Percentiles rank a stretch among this genome's conserved stretches.
Evolutionary conservation across 768 basidiomycete species (phyloP).

Genomic region (Leccinum longicurvipes): DNA sequence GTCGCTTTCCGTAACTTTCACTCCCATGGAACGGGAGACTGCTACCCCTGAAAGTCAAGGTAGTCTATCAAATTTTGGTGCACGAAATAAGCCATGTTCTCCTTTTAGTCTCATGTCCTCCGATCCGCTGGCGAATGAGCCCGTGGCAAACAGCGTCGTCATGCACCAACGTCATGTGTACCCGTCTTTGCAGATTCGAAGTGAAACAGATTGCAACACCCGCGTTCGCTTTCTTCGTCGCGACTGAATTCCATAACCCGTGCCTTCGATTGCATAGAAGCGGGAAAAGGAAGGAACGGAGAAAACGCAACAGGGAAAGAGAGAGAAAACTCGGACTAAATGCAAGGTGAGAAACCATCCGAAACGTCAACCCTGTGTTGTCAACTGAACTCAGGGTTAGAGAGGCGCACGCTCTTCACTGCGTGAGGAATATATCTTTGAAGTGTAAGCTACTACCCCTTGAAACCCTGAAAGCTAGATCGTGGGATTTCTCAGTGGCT

Average conservation of each 20-base stretch:
- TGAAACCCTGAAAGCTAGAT: conserved; percentile 77
- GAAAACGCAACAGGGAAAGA: conserved; percentile 34
- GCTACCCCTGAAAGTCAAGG: conserved; percentile 46
- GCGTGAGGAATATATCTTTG: too few species aligned
- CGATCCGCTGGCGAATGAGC: not conserved
- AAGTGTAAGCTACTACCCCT: conserved; percentile 78
- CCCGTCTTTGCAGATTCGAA: not conserved
- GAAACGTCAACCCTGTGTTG: conserved; percentile 50
- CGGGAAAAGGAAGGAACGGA: conserved; percentile 49
- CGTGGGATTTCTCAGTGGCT: conserved; percentile 71
- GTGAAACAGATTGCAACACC: not conserved
- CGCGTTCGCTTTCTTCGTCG: not conserved
- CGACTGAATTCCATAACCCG: not conserved
- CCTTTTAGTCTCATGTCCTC: not conserved
- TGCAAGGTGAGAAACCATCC: conserved; percentile 65
- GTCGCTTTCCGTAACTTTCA: conserved; percentile 64
- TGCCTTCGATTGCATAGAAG: conserved; percentile 26
- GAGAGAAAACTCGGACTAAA: conserved; percentile 55
- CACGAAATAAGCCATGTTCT: conserved; percentile 40
- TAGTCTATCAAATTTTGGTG: conserved; percentile 47
- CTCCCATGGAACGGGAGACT: not conserved
- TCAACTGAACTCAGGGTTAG: conserved; percentile 62
- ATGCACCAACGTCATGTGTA: not conserved
- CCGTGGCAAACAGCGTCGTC: not conserved
- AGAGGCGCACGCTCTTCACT: not conserved